Conservation (phyloP, 73 alveolate genomes). For the Blepharisma japonicum region DNA sequence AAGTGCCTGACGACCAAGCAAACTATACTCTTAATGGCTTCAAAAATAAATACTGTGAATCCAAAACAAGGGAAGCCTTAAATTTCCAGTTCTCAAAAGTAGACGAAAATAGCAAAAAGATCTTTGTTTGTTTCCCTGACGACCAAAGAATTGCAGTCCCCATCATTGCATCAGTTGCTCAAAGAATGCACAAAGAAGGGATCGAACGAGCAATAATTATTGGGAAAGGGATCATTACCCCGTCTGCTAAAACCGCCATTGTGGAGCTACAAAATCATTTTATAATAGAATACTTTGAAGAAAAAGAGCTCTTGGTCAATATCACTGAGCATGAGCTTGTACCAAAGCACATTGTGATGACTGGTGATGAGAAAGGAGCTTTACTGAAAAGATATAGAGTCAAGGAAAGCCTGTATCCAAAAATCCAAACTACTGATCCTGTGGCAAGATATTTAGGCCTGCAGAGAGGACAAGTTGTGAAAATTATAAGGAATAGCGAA, state of each 20-base stretch:
- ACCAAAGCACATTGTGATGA: constrained; percentile 87
- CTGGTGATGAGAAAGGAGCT: constrained; percentile 76
- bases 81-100: constrained; percentile 28
- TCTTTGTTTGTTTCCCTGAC: constrained; percentile 59
- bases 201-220: constrained; percentile 43
- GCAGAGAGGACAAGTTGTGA: constrained; percentile 86
- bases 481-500: constrained; percentile 91
- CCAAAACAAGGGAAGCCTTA: constrained; percentile 29
- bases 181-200: constrained; percentile 43
- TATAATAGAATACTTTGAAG: constrained; percentile 77
- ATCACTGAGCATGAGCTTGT: constrained; percentile 94
- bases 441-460: constrained; percentile 89
- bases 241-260: constrained; percentile 39
- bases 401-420: constrained; percentile 91
- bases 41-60: constrained; percentile 31
- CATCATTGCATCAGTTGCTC: constrained; percentile 35
- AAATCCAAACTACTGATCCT: constrained; percentile 88
- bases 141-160: constrained; percentile 45
- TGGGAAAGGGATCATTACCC: constrained; percentile 49
- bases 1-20: constrained; percentile 39
- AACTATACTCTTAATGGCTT: constrained; percentile 41
- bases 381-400: constrained; percentile 88
- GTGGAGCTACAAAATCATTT: constrained; percentile 52
- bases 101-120: constrained; percentile 29
- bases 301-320: constrained; percentile 84